Evolutionary conservation across 208 protist genomes (phyloP).

Genomic region (Naegleria lovaniensis): DNA sequence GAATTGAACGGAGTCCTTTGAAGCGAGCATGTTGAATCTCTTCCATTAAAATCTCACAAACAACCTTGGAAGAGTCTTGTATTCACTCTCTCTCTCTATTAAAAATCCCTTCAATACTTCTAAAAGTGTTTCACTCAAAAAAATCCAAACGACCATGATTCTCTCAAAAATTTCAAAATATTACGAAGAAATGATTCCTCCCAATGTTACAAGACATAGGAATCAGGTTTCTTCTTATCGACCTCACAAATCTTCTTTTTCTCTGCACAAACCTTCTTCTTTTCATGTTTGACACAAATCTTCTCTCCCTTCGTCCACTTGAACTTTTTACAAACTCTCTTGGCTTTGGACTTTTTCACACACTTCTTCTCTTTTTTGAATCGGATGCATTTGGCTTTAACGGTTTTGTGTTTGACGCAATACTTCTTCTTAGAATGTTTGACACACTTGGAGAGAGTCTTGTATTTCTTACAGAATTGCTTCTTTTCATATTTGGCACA

Average conservation of each 20-base stretch:
- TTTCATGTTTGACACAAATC: neutral
- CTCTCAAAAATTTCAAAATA: no score
- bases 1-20: no score
- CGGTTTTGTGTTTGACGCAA: neutral
- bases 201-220: no score
- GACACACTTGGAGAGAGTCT: neutral
- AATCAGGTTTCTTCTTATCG: no score
- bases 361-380: neutral
- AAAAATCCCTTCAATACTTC: no score
- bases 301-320: neutral
- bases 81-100: no score
- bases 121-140: no score
- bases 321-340: neutral
- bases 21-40: no score
- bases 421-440: neutral
- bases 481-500: neutral
- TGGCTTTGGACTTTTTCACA: neutral
- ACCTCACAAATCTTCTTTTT: neutral
- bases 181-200: no score
- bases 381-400: neutral
- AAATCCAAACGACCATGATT: no score
- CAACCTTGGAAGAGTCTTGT: no score
- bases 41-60: no score
- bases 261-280: neutral
- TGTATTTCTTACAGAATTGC: neutral